Conservation (phyloP, 345 rosid genomes). For the Boechera stricta region DNA sequence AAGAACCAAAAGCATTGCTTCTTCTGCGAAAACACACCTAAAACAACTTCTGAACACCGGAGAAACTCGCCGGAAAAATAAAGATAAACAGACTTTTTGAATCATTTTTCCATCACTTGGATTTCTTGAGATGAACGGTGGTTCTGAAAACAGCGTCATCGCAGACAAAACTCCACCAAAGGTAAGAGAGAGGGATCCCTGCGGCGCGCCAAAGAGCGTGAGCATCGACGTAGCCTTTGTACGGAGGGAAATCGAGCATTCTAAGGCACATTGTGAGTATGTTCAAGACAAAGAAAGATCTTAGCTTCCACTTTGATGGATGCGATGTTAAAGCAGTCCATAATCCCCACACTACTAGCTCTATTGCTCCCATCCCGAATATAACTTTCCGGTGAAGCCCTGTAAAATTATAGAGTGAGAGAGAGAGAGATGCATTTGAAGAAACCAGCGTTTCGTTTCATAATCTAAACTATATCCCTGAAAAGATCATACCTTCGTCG, state of each 20-base stretch:
- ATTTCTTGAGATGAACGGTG: conserved; percentile 61
- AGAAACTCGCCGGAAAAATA: conserved; percentile 44
- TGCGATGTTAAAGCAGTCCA: conserved; percentile 76
- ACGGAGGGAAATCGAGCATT: conserved; percentile 78
- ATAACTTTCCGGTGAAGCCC: conserved; percentile 85
- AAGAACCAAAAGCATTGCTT: conserved; percentile 30
- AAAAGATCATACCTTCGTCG: conserved; percentile 65
- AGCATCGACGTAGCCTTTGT: conserved; percentile 74
- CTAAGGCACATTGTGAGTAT: conserved; percentile 62
- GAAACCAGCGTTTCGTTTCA: not conserved
- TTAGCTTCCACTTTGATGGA: conserved; percentile 82
- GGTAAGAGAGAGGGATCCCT: conserved; percentile 70
- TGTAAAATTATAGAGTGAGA: conserved; percentile 41
- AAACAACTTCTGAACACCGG: conserved; percentile 47
- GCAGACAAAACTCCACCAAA: conserved; percentile 89
- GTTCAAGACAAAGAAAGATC: conserved; percentile 61
- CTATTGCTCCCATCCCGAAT: conserved; percentile 61
- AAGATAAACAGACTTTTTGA: not conserved
- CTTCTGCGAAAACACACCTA: conserved; percentile 45
- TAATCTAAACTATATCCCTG: not conserved
- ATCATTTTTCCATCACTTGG: conserved; percentile 44
- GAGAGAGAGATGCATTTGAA: not conserved
- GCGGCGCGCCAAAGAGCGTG: conserved; percentile 77
- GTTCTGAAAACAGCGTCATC: conserved; percentile 84
- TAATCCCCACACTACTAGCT: conserved; percentile 77